phyloP scores from a whole-genome alignment of 2,329 filamentous ascomycete genomes.

The Metarhizium guizhouense region DNA sequence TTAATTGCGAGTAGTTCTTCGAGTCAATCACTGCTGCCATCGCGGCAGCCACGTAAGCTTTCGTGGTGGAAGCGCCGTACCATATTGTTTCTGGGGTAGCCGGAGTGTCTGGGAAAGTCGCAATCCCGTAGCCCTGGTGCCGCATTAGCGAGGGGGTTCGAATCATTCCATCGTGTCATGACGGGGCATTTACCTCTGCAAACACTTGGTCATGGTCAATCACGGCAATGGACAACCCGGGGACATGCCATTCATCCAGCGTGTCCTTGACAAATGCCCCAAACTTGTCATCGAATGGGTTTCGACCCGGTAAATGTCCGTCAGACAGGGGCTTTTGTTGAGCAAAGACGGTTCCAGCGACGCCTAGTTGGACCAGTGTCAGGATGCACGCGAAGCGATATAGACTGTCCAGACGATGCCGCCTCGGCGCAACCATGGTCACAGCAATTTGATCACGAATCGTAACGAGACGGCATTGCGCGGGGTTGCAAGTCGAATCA shows the following conservation, averaged over 20 bases:
- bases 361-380: neutral
- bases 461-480: too few species aligned
- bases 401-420: too few species aligned
- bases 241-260: slow-evolving; percentile 17
- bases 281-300: slow-evolving; percentile 12
- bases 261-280: slow-evolving; percentile 7
- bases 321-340: neutral
- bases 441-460: too few species aligned
- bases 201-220: slow-evolving; percentile 17
- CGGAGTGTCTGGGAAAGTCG: slow-evolving; percentile 27
- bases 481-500: too few species aligned
- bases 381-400: too few species aligned
- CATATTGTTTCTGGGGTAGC: slow-evolving; percentile 40
- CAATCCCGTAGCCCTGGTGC: slow-evolving; percentile 19
- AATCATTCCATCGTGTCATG: neutral
- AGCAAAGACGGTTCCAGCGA: neutral
- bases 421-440: too few species aligned
- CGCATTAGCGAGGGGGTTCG: neutral
- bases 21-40: slow-evolving; percentile 41
- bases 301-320: neutral
- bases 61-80: slow-evolving; percentile 47
- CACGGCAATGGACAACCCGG: slow-evolving; percentile 18
- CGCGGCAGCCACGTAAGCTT: slow-evolving; percentile 42
- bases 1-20: slow-evolving; percentile 16
- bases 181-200: slow-evolving; percentile 12